Evolutionary conservation across 768 basidiomycete species (phyloP).

Genomic region (Sporobolomyces roseus): DNA sequence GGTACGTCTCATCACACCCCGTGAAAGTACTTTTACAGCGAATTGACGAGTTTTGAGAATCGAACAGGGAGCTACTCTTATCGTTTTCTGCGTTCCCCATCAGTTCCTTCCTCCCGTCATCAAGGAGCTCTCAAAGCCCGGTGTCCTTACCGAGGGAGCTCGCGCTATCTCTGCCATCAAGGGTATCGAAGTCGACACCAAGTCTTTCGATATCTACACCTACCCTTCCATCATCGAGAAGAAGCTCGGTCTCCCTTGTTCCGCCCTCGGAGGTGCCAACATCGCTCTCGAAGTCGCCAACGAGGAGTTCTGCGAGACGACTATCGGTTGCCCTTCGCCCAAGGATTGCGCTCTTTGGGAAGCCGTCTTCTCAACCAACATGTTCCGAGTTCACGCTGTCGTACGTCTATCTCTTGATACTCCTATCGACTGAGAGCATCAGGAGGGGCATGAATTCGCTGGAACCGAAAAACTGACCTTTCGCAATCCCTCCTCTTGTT

Average conservation of each 20-base stretch:
- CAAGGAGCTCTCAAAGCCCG: constrained; percentile 48
- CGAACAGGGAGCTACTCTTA: constrained; percentile 51
- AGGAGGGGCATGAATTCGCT: too few species aligned
- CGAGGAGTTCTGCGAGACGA: constrained; percentile 53
- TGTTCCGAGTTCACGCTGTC: constrained; percentile 52
- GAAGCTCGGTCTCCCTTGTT: constrained; percentile 50
- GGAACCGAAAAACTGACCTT: neutral
- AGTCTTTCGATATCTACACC: constrained; percentile 50
- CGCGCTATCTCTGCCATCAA: constrained; percentile 53
- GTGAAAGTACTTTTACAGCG: too few species aligned
- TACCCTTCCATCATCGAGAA: constrained; percentile 52
- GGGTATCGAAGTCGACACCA: constrained; percentile 51
- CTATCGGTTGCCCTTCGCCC: constrained; percentile 42
- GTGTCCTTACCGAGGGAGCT: constrained; percentile 49
- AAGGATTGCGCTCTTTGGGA: constrained; percentile 42
- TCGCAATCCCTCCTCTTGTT: neutral
- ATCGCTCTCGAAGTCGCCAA: constrained; percentile 52
- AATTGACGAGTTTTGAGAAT: too few species aligned
- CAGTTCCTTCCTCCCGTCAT: constrained; percentile 47
- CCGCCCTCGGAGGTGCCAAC: constrained; percentile 53
- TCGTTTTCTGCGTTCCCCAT: constrained; percentile 54
- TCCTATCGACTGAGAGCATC: too few species aligned
- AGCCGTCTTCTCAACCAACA: constrained; percentile 50
- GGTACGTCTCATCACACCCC: too few species aligned
- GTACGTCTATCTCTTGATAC: too few species aligned